These are phyloP conservation scores for Lodderomyces pseudojiufengensis DNA, from an alignment of 1,139 yeast species.

Conservation along the genomic window DNA sequence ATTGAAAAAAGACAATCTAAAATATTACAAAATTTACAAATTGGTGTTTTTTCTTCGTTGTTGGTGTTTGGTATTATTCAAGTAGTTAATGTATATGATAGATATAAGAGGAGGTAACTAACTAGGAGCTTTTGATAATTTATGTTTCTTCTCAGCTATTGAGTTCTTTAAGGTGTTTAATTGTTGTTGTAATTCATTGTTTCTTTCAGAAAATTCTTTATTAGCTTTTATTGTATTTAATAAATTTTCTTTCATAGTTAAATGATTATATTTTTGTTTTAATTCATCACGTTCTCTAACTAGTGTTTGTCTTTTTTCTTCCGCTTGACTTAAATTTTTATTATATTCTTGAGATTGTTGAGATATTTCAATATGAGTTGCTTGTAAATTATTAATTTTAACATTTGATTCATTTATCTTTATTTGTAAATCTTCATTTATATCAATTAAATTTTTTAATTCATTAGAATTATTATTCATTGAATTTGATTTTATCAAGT, in stretches of 20 bases:
- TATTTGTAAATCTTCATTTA: constrained; percentile 31
- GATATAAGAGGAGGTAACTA: not conserved
- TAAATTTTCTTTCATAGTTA: constrained; percentile 45
- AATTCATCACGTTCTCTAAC: constrained; percentile 18
- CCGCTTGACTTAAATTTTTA: constrained; percentile 24
- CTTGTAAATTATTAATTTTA: constrained; percentile 30
- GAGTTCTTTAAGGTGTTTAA: constrained; percentile 21
- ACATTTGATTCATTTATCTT: constrained; percentile 27
- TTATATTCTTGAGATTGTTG: constrained; percentile 33
- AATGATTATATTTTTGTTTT: constrained; percentile 30
- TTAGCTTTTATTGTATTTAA: constrained; percentile 46
- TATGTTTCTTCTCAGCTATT: constrained; percentile 20
- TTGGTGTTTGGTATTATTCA: constrained; percentile 10
- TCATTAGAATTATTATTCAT: constrained; percentile 39
- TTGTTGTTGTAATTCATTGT: constrained; percentile 35
- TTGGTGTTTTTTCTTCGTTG: constrained; percentile 18
- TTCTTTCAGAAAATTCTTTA: constrained; percentile 37
- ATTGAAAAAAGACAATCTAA: constrained; percentile 49
- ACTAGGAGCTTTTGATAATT: constrained; percentile 14
- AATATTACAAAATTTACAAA: constrained; percentile 33
- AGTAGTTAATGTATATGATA: constrained; percentile 3
- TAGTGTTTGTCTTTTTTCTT: constrained; percentile 22
- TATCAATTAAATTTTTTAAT: constrained; percentile 35
- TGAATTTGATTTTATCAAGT: constrained; percentile 39
- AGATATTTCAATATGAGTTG: constrained; percentile 39